These are phyloP conservation scores for Pseudogymnoascus sp. DNA, from an alignment of 2,329 filamentous ascomycete species.

Conservation along the genomic window DNA sequence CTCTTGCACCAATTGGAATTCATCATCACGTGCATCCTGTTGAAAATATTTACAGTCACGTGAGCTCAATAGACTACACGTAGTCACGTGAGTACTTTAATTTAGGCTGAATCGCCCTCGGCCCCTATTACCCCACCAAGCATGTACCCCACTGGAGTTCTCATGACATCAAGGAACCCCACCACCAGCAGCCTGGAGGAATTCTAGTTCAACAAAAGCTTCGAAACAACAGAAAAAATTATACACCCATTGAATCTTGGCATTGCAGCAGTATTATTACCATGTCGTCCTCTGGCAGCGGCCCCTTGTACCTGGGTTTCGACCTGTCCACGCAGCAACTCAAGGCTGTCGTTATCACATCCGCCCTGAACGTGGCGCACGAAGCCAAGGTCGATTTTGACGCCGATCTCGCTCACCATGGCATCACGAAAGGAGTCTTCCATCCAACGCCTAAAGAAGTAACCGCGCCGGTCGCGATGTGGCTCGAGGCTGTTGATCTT, in stretches of 20 bases:
- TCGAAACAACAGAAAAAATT: neutral
- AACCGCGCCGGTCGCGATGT: conserved; percentile 86
- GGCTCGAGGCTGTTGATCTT: conserved; percentile 85
- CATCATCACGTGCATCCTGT: neutral
- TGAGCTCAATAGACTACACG: neutral
- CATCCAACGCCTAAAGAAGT: conserved; percentile 81
- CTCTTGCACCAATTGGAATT: neutral
- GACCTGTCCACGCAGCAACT: conserved; percentile 96
- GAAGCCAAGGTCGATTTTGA: conserved; percentile 95
- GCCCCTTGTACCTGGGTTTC: conserved; percentile 78
- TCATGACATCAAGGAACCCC: conserved; percentile 5
- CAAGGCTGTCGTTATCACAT: conserved; percentile 83
- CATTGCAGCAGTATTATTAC: conserved; percentile 5
- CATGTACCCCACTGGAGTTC: neutral
- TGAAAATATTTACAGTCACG: neutral
- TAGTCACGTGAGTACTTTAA: neutral
- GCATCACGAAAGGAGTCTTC: conserved; percentile 79
- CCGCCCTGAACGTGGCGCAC: conserved; percentile 69
- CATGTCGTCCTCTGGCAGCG: conserved; percentile 32
- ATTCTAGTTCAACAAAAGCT: conserved; percentile 4
- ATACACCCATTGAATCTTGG: neutral
- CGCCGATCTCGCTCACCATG: conserved; percentile 68
- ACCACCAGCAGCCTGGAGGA: neutral
- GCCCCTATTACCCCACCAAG: neutral
- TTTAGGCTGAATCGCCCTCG: neutral